These are phyloP conservation scores for Metschnikowia gelsemii DNA, from an alignment of 805 yeast species.

Conservation along the genomic window DNA sequence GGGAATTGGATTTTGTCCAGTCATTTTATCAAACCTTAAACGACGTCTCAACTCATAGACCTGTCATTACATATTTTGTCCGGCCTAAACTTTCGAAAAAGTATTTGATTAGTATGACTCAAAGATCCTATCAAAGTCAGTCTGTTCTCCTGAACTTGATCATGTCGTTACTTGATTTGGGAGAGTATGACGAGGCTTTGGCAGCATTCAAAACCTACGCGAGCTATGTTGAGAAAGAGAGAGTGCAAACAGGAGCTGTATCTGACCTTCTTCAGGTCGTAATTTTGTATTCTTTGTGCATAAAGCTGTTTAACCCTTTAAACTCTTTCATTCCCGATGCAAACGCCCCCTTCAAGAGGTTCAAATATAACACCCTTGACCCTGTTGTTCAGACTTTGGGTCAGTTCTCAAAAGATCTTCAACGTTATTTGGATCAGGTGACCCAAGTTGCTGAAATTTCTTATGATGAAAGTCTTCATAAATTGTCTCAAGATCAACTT, in stretches of 20 bases:
- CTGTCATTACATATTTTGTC: conserved; percentile 17
- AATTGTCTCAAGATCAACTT: conserved; percentile 19
- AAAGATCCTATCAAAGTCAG: conserved; percentile 39
- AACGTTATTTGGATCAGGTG: conserved; percentile 26
- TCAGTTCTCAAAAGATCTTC: conserved; percentile 22
- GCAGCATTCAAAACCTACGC: conserved; percentile 42
- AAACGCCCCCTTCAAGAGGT: conserved; percentile 17
- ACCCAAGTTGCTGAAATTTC: conserved; percentile 26
- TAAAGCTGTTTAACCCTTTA: conserved; percentile 38
- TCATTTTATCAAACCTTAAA: conserved; percentile 32
- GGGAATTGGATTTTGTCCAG: conserved; percentile 28
- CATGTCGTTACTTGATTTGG: conserved; percentile 30
- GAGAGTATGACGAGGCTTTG: conserved; percentile 44
- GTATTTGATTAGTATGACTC: conserved; percentile 30
- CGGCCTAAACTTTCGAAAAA: conserved; percentile 28
- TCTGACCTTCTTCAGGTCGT: conserved; percentile 35
- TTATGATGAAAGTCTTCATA: conserved; percentile 27
- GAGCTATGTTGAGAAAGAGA: conserved; percentile 34
- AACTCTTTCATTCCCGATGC: conserved; percentile 24
- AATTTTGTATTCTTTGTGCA: conserved; percentile 33
- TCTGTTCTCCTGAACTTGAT: conserved; percentile 33
- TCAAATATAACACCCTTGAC: conserved; percentile 27
- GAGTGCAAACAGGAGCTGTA: conserved; percentile 32
- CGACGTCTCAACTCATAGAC: conserved; percentile 21
- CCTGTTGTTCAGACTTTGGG: conserved; percentile 23